Base-by-base conservation (phyloP, 2,329 filamentous ascomycete genomes). In the Aspergillus japonicus region DNA sequence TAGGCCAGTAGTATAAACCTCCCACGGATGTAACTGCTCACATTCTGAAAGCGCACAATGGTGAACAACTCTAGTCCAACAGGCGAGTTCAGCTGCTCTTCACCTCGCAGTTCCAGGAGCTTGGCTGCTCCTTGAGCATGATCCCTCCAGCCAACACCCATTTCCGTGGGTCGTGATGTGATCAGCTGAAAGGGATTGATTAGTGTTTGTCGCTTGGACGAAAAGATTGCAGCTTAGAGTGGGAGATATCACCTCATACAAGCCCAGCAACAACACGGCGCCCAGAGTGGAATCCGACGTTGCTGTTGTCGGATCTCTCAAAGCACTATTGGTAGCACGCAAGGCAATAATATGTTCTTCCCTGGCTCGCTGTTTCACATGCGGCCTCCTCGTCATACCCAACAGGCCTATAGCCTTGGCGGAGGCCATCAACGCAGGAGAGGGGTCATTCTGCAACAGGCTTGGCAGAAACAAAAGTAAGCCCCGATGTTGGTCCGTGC, bases 21-120 rank as follows among this genome's bases (percentile, higher is more conserved):
- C 14, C n/a, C 19, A 35, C 39, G 23, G 47, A 35, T 6, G 44
- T 10, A 21, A 16, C 12, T 11, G n/a, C 53, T 42, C 16, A 62
- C 60, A 48, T 54, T 62, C 21, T 33, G 54, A 21, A 50, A 54
- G 4, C 60, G 56, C 39, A 56, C 55, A 33, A 56, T 42, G 16
- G 56, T 54, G 48, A 62, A 62, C 42, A 62, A 50, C 49, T 52
- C 60, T 39, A 62, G 8, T 14, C 60, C 60, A 42, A 54, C 54
- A 12, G 35, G 19, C 4, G 58, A 54, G 19, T 57, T 35, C 33
- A 62, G 50, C 24, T 62, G 60, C 19, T 59, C 16, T 35, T 42
- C 21, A 5, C 60, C 60, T 26, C 60, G 56, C 44, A 62, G 44
- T 19, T 62, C 42, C 5, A 62, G 14, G 47, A 62, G 56, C 48